Evolutionary conservation across 768 basidiomycete genomes (phyloP), one percentile per base, ranked within the genome.

Genomic region (Pleurotus eryngii): DNA sequence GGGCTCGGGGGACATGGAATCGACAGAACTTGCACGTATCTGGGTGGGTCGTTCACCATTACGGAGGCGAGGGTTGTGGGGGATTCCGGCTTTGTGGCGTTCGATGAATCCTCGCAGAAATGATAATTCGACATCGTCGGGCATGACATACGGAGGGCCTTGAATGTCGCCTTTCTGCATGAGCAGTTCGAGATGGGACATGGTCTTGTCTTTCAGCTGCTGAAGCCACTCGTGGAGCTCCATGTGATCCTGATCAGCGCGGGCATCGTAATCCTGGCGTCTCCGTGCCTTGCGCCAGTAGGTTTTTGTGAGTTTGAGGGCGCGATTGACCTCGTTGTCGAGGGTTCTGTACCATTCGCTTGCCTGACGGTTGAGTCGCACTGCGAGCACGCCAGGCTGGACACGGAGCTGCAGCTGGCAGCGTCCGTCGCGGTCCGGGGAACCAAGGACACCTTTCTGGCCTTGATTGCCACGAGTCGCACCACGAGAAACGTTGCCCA

Each of bases 91-190:
- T 5, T 84, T 79, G 66, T 92, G 89, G 56, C 90, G 80, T 66
- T 91, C 90, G 64, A 92, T 84, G 68, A 92, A 92, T 71, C 87
- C 89, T 60, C 88, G 83, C 46, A 92, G 81, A 72, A 91, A 92
- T 0, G 84, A 70, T 59, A 92, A 78, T 64, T 92, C 89, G 66
- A 89, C 69, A 62, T 89, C 83, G 64, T 91, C 90, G 8, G 88
- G 80, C 90, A 92, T 92, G 58, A 80, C 64, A 69, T 91, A 91
- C 20, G 90, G 89, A 2, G 90, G 90, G 15, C 90, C 89, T 65
- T 85, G 87, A 27, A 92, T 92, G 61, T 92, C 90, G 65, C 89
- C 88, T 66, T 91, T 90, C 67, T 91, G 90, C 87, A 92, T 91
- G 63, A 91, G 83, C 2, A 91, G 78, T 69, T 92, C 90, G 46